Evolutionary conservation across 108 stramenopile species (phyloP).

Genomic region (Nitzschia inconspicua): DNA sequence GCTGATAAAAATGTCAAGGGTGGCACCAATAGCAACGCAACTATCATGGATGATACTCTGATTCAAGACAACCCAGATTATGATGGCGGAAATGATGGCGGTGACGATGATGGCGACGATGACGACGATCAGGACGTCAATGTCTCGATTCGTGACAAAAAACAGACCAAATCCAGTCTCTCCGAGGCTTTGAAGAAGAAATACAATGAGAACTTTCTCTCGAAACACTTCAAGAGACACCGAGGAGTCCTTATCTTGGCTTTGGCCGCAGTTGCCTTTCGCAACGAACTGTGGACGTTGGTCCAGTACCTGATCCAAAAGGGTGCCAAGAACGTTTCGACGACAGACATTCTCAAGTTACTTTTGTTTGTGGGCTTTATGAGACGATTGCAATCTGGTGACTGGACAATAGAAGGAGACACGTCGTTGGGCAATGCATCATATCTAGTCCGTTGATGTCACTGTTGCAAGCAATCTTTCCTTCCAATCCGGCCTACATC

Average conservation of each 20-base stretch:
- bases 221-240: constrained; percentile 28
- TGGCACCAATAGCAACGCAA: not conserved
- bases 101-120: constrained; percentile 28
- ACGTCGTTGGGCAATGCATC: no score
- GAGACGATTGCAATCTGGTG: constrained; percentile 23
- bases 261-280: constrained; percentile 62
- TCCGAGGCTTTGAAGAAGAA: constrained; percentile 13
- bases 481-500: constrained; percentile 45
- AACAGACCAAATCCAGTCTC: constrained; percentile 12
- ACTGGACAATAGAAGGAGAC: no score
- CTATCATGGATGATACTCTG: not conserved
- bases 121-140: constrained; percentile 22
- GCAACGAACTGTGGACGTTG: constrained; percentile 34
- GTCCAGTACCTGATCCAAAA: not conserved
- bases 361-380: constrained; percentile 49
- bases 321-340: not conserved
- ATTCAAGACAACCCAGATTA: constrained; percentile 51
- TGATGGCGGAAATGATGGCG: constrained; percentile 12
- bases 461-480: no score
- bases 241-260: constrained; percentile 27
- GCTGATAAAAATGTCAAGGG: not conserved
- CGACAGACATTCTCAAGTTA: constrained; percentile 48
- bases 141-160: not conserved
- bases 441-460: no score
- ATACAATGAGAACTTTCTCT: constrained; percentile 5